Evolutionary conservation across 2,329 filamentous ascomycete genomes (phyloP).

Genomic region (Fusarium poae): DNA sequence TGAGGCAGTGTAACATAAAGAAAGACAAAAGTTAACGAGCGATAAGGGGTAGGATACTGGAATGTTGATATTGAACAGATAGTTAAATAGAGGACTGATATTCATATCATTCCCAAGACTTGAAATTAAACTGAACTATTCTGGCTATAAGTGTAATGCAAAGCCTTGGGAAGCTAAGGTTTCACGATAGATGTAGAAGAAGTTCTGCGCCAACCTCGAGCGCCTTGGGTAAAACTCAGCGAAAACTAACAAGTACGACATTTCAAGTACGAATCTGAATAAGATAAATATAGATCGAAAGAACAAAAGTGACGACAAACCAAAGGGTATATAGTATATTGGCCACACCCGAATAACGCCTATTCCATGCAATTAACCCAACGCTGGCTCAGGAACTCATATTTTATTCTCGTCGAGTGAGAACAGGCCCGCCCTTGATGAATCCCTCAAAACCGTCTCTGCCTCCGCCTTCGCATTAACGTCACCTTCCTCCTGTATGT

Average conservation of each 20-base stretch:
- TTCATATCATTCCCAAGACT: not conserved
- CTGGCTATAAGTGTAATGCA: not conserved
- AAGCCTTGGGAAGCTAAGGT: not conserved
- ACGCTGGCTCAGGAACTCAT: conserved; percentile 8
- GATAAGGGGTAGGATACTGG: not conserved
- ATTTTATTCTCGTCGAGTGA: conserved; percentile 37
- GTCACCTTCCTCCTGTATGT: not conserved
- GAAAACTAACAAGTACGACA: not conserved
- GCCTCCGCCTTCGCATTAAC: not conserved
- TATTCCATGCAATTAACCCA: not conserved
- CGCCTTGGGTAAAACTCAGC: not conserved
- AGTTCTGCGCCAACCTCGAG: not conserved
- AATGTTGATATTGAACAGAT: too few relatives aligned
- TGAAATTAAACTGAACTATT: not conserved
- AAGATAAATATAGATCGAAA: not conserved
- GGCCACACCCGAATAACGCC: not conserved
- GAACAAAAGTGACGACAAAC: too few relatives aligned
- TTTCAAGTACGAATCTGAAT: not conserved
- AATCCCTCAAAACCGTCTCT: conserved; percentile 30
- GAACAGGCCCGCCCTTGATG: conserved; percentile 24
- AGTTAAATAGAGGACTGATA: too few relatives aligned
- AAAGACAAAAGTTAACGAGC: not conserved
- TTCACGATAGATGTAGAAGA: not conserved
- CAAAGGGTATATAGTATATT: not conserved
- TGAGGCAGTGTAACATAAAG: not conserved